Evolutionary conservation across 2,329 filamentous ascomycete genomes (phyloP).

Genomic region (Anisogramma anomala): DNA sequence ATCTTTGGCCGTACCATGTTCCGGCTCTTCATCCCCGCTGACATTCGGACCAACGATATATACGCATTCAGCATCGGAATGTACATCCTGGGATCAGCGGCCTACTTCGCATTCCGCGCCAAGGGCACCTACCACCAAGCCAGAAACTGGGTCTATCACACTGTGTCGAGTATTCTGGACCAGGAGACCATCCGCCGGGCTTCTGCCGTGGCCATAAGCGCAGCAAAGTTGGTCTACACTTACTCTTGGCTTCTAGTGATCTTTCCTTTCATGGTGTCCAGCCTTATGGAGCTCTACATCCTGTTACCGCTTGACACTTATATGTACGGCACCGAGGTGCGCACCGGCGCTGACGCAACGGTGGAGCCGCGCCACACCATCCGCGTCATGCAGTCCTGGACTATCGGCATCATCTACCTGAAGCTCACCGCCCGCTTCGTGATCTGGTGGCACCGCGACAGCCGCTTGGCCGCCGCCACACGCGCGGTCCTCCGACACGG

Average conservation of each 20-base stretch:
- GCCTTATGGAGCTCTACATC: slow-evolving; percentile 78
- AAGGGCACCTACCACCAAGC: slow-evolving; percentile 26
- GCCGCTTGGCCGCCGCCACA: slow-evolving; percentile 62
- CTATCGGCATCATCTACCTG: slow-evolving; percentile 78
- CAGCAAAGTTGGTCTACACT: slow-evolving; percentile 54
- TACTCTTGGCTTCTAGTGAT: slow-evolving; percentile 64
- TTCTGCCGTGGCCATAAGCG: slow-evolving; percentile 22
- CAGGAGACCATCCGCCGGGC: slow-evolving; percentile 23
- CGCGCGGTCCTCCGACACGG: slow-evolving; percentile 62
- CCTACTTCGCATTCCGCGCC: slow-evolving; percentile 49
- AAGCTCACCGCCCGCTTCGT: slow-evolving; percentile 65
- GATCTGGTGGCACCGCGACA: slow-evolving; percentile 53
- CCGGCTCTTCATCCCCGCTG: slow-evolving; percentile 55
- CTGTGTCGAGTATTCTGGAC: slow-evolving; percentile 20
- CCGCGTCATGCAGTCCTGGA: slow-evolving; percentile 88
- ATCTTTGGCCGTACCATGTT: slow-evolving; percentile 75
- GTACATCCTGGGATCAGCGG: slow-evolving; percentile 60
- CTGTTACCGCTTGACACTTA: slow-evolving; percentile 80
- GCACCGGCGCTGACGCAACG: slow-evolving; percentile 17
- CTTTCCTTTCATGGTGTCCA: slow-evolving; percentile 67
- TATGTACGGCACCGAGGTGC: slow-evolving; percentile 32
- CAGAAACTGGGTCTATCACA: slow-evolving; percentile 21
- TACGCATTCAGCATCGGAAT: slow-evolving; percentile 91
- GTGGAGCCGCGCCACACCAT: slow-evolving; percentile 52
- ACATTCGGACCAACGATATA: slow-evolving; percentile 78